phyloP scores from a whole-genome alignment of 148 eudicot species.

The Cornus kousa region DNA sequence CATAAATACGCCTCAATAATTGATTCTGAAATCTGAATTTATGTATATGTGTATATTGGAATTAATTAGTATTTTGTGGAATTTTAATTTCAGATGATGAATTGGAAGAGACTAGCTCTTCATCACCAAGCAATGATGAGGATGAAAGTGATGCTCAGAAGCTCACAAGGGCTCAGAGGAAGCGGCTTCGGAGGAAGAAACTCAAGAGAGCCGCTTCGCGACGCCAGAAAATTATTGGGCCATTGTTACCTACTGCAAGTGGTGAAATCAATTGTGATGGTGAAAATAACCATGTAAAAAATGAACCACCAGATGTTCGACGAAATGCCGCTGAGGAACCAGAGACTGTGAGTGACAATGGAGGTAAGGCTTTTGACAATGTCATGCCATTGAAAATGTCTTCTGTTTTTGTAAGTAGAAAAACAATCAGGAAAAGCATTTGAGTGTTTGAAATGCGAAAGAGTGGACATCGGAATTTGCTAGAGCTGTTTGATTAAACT shows the following conservation, averaged over 20 bases:
- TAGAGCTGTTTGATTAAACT: neutral
- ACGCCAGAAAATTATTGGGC: constrained; percentile 47
- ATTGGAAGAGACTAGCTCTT: constrained; percentile 17
- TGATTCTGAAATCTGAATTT: too few species aligned
- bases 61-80: neutral
- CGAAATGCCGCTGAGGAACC: constrained; percentile 29
- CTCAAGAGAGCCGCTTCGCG: constrained; percentile 36
- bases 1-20: neutral
- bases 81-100: constrained; percentile 20
- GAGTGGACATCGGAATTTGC: too few species aligned
- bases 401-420: too few species aligned
- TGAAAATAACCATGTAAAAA: neutral
- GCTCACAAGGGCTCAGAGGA: constrained; percentile 57
- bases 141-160: constrained; percentile 30
- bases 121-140: constrained; percentile 18
- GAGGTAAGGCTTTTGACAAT: constrained; percentile 13
- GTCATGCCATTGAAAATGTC: neutral
- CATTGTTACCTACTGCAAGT: constrained; percentile 27
- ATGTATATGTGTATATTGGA: neutral
- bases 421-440: too few species aligned
- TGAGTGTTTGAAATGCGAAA: neutral
- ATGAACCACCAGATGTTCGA: constrained; percentile 38
- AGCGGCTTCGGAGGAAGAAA: constrained; percentile 55
- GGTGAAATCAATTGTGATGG: constrained; percentile 1
- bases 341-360: neutral